phyloP scores from a whole-genome alignment of 306 rosid species.

The Inga leiocalycina region DNA sequence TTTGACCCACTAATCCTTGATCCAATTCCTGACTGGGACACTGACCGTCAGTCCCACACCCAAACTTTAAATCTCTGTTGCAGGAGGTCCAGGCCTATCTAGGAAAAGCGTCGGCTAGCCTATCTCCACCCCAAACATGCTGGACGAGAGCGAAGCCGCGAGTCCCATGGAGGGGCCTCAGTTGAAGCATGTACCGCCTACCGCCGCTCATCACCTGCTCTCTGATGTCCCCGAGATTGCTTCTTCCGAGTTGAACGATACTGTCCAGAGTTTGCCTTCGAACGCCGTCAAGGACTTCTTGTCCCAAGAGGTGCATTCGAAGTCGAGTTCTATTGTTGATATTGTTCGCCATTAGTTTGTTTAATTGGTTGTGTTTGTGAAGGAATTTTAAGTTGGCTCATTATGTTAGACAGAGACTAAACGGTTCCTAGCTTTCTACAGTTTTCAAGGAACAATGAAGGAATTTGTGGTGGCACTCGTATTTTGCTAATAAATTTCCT shows the following conservation, averaged over 20 bases:
- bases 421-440: background rate
- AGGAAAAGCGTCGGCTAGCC: no score
- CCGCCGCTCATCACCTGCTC: slow-evolving; percentile 10
- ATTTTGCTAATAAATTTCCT: background rate
- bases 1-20: no score
- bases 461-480: background rate
- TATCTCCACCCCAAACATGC: no score
- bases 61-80: no score
- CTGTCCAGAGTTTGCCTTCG: slow-evolving; percentile 51
- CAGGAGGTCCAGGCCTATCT: no score
- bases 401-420: background rate
- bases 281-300: slow-evolving; percentile 50
- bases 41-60: no score
- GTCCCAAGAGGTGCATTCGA: slow-evolving; percentile 51
- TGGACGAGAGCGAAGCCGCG: background rate
- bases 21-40: no score
- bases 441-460: background rate
- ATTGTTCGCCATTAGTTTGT: background rate
- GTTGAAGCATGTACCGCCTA: background rate
- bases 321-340: background rate
- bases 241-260: slow-evolving; percentile 30
- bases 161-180: background rate
- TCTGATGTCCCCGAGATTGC: background rate
- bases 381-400: background rate
- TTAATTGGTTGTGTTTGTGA: background rate